Conservation (phyloP, 257 asterid genomes). For the Salvia rosmarinus region DNA sequence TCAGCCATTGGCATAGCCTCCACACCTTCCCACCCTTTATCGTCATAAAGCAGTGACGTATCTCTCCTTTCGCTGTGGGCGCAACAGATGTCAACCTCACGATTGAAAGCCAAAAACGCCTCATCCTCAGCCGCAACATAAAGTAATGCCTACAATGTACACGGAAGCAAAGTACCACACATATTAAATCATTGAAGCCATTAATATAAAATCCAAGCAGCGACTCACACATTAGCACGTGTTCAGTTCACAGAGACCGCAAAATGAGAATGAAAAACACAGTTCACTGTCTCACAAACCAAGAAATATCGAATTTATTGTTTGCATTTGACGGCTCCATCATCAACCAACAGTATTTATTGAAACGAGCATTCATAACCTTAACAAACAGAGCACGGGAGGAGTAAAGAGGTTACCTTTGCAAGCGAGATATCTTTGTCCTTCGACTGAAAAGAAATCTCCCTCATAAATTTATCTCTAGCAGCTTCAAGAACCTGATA, state of each 20-base stretch:
- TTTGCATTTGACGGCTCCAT: constrained; percentile 19
- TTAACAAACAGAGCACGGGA: constrained; percentile 14
- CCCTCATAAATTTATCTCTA: constrained; percentile 69
- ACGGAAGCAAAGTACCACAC: neutral
- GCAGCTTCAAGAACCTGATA: constrained; percentile 72
- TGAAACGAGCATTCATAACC: constrained; percentile 17
- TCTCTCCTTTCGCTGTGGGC: constrained; percentile 63
- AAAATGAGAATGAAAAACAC: constrained; percentile 1
- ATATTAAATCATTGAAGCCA: constrained; percentile 1
- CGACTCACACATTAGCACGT: constrained; percentile 5
- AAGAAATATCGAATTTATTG: neutral
- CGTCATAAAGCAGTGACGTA: constrained; percentile 36
- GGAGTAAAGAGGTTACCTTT: constrained; percentile 53
- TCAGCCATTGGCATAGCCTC: constrained; percentile 81
- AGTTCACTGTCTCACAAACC: constrained; percentile 4
- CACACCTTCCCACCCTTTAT: constrained; percentile 51
- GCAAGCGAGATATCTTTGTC: constrained; percentile 91
- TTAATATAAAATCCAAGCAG: constrained; percentile 16
- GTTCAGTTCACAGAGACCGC: constrained; percentile 6
- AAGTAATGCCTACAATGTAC: constrained; percentile 92
- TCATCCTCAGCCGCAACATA: constrained; percentile 85
- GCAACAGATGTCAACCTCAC: constrained; percentile 66
- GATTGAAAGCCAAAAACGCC: constrained; percentile 68
- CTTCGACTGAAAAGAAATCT: constrained; percentile 80
- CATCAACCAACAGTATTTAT: neutral